Base-by-base conservation (phyloP, 2,329 filamentous ascomycete genomes). In the Diplodia scrobiculata region DNA sequence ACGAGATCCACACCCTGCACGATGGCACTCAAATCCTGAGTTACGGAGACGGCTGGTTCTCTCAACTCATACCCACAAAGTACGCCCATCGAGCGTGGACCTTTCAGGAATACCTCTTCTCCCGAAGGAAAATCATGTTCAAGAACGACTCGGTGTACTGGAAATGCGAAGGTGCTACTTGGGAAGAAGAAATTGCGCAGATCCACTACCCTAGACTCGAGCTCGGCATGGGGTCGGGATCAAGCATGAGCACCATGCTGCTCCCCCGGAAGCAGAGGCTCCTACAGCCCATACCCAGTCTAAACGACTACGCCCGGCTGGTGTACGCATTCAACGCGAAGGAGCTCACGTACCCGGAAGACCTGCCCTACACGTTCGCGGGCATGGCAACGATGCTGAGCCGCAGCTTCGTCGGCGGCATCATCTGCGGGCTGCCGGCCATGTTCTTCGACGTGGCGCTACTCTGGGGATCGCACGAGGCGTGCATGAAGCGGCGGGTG, bases 381-480 rank as follows among this genome's bases (percentile, higher is more conserved):
- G 70, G 68, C 21, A 55, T 70, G 4, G 50, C 66, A 13, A 25
- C 58, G 3, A 52, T 52, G 19, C 41, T 66, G 48, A 48, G 53
- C 29, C 34, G 38, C 25, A 41, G 51, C 13, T 68, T 68, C 41
- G 63, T 45, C 14, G 69, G 66, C 38, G 68, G 70, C 14, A 69
- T 71, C 52, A 45, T 69, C 5, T 67, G 65, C 32, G 70, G 70
- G 3, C 34, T 71, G 5, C 68, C 70, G 51, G 58, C 68, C 63
- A 66, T 68, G 58, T 68, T 66, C 59, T 68, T 70, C 47, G 70
- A 71, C 47, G 51, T 66, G 2, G 67, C 66, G 9, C 58, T 71
- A 19, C 62, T 70, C 32, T 71, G 69, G 69, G 62, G 25, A n/a
- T 62, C 58, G n/a, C 58, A 62, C 7, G 58, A 62, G 29, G 45